Evolutionary conservation across 208 protist genomes (phyloP).

Genomic region (Acanthamoeba lenticulata): DNA sequence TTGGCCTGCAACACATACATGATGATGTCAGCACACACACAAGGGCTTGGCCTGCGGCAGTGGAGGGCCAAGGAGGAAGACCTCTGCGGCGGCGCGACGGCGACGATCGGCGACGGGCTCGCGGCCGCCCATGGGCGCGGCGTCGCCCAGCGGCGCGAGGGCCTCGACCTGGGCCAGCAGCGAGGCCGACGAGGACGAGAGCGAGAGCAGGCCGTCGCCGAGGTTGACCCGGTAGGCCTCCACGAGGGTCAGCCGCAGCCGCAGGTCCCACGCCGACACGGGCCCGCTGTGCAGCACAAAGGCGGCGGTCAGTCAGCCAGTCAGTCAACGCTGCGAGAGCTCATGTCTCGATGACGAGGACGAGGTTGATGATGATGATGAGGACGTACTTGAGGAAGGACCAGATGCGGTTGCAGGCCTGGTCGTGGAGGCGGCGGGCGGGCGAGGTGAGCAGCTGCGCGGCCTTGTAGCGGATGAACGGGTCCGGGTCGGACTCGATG

Average conservation of each 20-base stretch:
- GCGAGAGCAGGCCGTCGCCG: neutral
- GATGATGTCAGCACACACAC: neutral
- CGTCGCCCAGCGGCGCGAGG: neutral
- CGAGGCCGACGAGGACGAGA: neutral
- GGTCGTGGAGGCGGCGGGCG: neutral
- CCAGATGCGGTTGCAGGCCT: neutral
- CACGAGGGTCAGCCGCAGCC: neutral
- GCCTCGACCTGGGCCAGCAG: conserved; percentile 26
- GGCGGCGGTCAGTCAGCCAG: too few relatives aligned
- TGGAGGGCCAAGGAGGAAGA: neutral
- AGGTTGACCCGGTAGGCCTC: neutral
- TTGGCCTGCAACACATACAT: neutral
- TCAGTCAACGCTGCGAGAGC: too few relatives aligned
- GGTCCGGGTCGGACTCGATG: conserved; percentile 21
- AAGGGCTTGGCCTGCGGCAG: too few relatives aligned
- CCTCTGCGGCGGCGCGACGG: neutral
- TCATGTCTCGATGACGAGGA: too few relatives aligned
- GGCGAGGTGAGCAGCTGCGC: neutral
- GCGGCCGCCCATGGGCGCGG: neutral
- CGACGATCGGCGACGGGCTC: neutral
- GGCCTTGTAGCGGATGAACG: conserved; percentile 11
- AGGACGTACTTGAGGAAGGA: neutral
- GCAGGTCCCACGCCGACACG: neutral
- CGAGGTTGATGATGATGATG: too few relatives aligned
- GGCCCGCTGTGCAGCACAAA: neutral